phyloP scores from a whole-genome alignment of 2,329 filamentous ascomycete species.

The Thermoascus crustaceus region DNA sequence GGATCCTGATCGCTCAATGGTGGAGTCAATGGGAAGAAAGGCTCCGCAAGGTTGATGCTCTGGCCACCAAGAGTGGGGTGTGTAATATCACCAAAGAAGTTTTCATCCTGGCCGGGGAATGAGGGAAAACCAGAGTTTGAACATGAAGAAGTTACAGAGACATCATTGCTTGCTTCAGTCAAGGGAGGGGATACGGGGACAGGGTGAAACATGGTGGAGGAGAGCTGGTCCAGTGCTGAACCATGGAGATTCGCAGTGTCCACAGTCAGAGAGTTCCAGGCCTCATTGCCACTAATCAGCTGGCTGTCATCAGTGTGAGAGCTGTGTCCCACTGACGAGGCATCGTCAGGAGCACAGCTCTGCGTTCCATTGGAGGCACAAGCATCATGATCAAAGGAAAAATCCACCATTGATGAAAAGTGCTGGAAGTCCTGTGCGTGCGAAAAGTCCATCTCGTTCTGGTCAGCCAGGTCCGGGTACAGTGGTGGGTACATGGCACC shows the following conservation, averaged over 20 bases:
- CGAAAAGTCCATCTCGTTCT: slow-evolving; percentile 30
- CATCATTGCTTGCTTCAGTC: slow-evolving; percentile 35
- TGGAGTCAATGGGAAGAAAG: slow-evolving; percentile 31
- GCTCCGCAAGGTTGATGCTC: slow-evolving; percentile 30
- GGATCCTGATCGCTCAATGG: slow-evolving; percentile 33
- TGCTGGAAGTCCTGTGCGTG: slow-evolving; percentile 30
- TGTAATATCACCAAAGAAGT: slow-evolving; percentile 28
- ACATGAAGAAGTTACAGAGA: slow-evolving; percentile 33
- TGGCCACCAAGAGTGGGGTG: slow-evolving; percentile 26
- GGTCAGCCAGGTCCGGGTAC: slow-evolving; percentile 30
- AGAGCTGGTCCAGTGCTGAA: slow-evolving; percentile 28
- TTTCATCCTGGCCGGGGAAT: slow-evolving; percentile 31
- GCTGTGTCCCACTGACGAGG: slow-evolving; percentile 29
- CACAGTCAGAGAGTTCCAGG: slow-evolving; percentile 30
- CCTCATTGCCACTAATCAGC: slow-evolving; percentile 20
- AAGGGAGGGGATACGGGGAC: slow-evolving; percentile 35
- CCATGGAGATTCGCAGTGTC: slow-evolving; percentile 26
- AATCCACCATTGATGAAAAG: slow-evolving; percentile 32
- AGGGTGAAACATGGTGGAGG: slow-evolving; percentile 28
- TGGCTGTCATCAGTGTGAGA: slow-evolving; percentile 32
- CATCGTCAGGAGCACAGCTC: slow-evolving; percentile 29
- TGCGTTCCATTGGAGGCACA: slow-evolving; percentile 23
- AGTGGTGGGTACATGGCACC: slow-evolving; percentile 32
- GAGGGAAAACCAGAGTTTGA: slow-evolving; percentile 31
- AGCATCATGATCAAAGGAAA: slow-evolving; percentile 35